Evolutionary conservation across 2,329 filamentous ascomycete genomes (phyloP).

Genomic region (Madurella mycetomatis): DNA sequence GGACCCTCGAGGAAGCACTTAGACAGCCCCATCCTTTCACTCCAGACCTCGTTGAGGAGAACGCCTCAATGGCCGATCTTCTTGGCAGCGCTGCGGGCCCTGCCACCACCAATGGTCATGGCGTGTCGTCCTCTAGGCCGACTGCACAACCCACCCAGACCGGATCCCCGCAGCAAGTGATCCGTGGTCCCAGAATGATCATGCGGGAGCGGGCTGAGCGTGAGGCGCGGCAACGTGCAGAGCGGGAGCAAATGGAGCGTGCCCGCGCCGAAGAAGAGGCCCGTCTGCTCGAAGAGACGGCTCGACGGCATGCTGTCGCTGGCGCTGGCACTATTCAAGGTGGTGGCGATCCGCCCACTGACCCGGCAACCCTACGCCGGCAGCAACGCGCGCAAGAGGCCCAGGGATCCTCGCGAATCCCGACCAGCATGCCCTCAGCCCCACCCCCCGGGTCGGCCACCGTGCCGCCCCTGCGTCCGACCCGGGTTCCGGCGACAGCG

Average conservation of each 20-base stretch:
- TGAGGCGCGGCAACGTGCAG: constrained; percentile 65
- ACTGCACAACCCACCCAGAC: constrained; percentile 48
- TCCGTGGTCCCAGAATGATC: constrained; percentile 82
- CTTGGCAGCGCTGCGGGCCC: constrained; percentile 52
- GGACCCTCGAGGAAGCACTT: constrained; percentile 84
- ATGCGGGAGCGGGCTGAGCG: constrained; percentile 82
- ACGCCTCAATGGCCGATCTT: constrained; percentile 88
- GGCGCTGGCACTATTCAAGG: constrained; percentile 37
- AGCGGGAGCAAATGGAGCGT: constrained; percentile 59
- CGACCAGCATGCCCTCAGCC: constrained; percentile 12
- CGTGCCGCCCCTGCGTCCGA: constrained; percentile 23
- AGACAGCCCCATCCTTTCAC: constrained; percentile 80
- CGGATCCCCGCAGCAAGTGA: constrained; percentile 55
- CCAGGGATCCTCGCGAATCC: constrained; percentile 18
- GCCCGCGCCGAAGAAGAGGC: constrained; percentile 56
- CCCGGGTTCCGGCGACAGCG: constrained; percentile 26
- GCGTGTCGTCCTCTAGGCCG: constrained; percentile 41
- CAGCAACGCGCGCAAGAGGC: constrained; percentile 32
- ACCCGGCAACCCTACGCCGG: constrained; percentile 33
- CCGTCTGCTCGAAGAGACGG: constrained; percentile 50
- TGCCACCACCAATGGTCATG: constrained; percentile 53
- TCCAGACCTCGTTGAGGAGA: constrained; percentile 78
- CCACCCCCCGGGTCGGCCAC: constrained; percentile 18
- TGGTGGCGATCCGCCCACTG: constrained; percentile 31
- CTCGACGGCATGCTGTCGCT: constrained; percentile 47